Percentiles rank a stretch among this genome's conserved stretches.
These are phyloP conservation scores for Rhizomucor pusillus DNA, from an alignment of 371 early-diverging fungal species.

Conservation along the genomic window DNA sequence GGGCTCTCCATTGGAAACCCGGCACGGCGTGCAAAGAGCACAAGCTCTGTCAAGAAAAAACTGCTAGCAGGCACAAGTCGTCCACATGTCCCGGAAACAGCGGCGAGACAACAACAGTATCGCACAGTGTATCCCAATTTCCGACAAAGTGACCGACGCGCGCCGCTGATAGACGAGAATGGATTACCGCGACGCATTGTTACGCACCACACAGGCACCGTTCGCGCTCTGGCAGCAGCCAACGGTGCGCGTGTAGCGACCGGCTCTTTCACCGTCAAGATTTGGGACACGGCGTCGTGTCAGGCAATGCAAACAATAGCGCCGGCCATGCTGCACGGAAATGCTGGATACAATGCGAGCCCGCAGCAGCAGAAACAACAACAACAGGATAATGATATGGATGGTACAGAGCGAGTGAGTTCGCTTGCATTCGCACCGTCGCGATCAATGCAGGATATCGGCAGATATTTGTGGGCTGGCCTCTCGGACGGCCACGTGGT, in stretches of 20 bases:
- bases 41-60: too few relatives aligned
- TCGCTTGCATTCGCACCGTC: constrained; percentile 32
- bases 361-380: too few relatives aligned
- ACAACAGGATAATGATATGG: neutral
- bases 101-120: too few relatives aligned
- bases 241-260: constrained; percentile 14
- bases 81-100: too few relatives aligned
- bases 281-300: constrained; percentile 15
- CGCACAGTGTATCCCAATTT: too few relatives aligned
- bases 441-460: constrained; percentile 40
- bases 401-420: constrained; percentile 4
- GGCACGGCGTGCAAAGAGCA: too few relatives aligned
- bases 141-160: too few relatives aligned
- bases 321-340: neutral
- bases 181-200: neutral
- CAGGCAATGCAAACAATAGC: neutral
- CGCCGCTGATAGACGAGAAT: neutral
- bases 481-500: constrained; percentile 60
- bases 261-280: constrained; percentile 12
- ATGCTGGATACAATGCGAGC: neutral
- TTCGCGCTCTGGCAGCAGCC: constrained; percentile 12
- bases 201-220: constrained; percentile 12
- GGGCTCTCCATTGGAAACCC: too few relatives aligned
- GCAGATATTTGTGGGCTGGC: constrained; percentile 63
- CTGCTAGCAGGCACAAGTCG: too few relatives aligned